Conservation (phyloP, 2,329 filamentous ascomycete species). For the Juglanconis sp. region DNA sequence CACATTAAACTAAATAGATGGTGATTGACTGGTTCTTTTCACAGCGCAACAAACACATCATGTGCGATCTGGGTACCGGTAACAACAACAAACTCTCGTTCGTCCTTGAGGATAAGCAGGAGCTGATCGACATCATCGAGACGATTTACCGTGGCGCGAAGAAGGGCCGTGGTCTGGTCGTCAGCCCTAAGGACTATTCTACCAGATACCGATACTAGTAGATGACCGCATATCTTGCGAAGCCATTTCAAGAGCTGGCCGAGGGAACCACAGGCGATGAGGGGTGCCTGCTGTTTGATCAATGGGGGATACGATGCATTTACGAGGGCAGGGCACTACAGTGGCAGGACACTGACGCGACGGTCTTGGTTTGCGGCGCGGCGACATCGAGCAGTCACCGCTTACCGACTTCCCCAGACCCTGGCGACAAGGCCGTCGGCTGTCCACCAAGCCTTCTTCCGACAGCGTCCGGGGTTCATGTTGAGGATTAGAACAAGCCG, state of each 20-base stretch:
- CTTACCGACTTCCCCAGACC: neutral
- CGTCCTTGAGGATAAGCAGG: slow-evolving; percentile 96
- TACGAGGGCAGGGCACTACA: no score
- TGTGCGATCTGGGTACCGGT: slow-evolving; percentile 95
- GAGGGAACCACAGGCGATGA: neutral
- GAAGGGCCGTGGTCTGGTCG: slow-evolving; percentile 93
- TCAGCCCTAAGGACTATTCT: slow-evolving; percentile 82
- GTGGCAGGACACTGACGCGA: no score
- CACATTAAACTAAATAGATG: neutral
- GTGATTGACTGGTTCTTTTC: slow-evolving; percentile 40
- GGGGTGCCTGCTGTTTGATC: no score
- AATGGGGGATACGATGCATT: no score
- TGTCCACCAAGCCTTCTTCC: no score
- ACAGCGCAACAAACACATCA: slow-evolving; percentile 92
- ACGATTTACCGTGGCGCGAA: slow-evolving; percentile 98
- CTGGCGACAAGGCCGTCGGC: no score
- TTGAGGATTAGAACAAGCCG: neutral
- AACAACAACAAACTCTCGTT: slow-evolving; percentile 99
- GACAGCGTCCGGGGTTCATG: no score
- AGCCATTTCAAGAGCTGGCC: neutral
- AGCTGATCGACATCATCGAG: slow-evolving; percentile 97
- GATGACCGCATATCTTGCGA: neutral
- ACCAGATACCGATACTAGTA: slow-evolving; percentile 66
- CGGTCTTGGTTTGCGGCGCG: no score
- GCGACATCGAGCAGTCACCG: no score